A percentile compares a stretch with the other conserved stretches of the same genome.
Evolutionary conservation across 2,329 filamentous ascomycete genomes (phyloP).

Genomic region (Graphilbum fragrans): DNA sequence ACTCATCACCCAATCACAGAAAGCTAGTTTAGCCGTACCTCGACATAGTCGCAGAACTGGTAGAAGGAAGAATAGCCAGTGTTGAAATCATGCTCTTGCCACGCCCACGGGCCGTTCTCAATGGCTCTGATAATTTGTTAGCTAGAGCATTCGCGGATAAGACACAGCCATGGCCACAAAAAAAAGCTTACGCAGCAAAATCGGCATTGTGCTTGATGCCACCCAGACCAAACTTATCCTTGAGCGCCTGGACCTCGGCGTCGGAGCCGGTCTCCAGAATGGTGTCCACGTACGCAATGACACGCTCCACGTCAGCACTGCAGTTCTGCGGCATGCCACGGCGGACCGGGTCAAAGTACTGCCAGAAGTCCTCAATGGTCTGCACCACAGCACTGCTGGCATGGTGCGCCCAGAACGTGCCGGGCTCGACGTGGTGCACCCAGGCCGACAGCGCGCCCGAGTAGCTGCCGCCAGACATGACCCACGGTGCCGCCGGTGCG

Average conservation of each 20-base stretch:
- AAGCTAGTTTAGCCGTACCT: too few species aligned
- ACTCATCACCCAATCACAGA: too few species aligned
- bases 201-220: constrained; percentile 31
- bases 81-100: constrained; percentile 41
- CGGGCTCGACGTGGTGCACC: constrained; percentile 35
- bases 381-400: constrained; percentile 43
- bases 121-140: constrained; percentile 25
- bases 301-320: constrained; percentile 34
- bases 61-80: constrained; percentile 32
- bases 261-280: constrained; percentile 25
- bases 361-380: constrained; percentile 38
- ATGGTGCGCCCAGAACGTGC: constrained; percentile 48
- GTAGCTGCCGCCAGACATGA: constrained; percentile 43
- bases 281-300: constrained; percentile 39
- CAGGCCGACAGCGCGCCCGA: constrained; percentile 41
- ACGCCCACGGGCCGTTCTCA: constrained; percentile 42
- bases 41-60: constrained; percentile 36
- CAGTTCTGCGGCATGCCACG: constrained; percentile 44
- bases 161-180: neutral
- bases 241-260: constrained; percentile 29
- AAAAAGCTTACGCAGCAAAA: constrained; percentile 24
- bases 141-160: neutral
- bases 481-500: constrained; percentile 39
- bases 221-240: constrained; percentile 36
- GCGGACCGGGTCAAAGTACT: constrained; percentile 41